Conservation (phyloP, 345 rosid species). For the Laguncularia racemosa region DNA sequence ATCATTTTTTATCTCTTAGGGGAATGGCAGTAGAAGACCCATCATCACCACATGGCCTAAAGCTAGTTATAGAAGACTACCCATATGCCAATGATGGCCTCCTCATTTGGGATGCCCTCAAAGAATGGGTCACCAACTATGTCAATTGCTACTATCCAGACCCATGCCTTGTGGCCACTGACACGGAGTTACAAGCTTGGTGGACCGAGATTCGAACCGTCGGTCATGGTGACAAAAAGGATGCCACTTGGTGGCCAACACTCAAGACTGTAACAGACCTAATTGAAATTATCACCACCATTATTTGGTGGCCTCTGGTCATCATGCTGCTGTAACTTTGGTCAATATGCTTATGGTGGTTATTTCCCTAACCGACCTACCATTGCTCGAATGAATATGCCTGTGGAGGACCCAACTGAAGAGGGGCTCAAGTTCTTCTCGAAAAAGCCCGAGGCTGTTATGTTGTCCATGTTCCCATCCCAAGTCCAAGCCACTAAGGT, state of each 20-base stretch:
- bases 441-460: constrained; percentile 30
- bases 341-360: constrained; percentile 27
- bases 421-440: constrained; percentile 25
- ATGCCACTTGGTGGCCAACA: constrained; percentile 45
- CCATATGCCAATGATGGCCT: constrained; percentile 30
- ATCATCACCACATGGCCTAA: constrained; percentile 19
- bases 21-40: constrained; percentile 24
- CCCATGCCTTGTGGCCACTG: constrained; percentile 8
- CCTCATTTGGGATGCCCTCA: constrained; percentile 20
- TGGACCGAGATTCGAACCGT: constrained; percentile 28
- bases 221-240: constrained; percentile 47
- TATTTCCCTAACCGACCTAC: constrained; percentile 38
- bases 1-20: constrained; percentile 2
- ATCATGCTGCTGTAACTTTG: constrained; percentile 42
- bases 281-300: constrained; percentile 23
- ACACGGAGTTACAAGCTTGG: constrained; percentile 31
- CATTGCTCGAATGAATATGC: constrained; percentile 26
- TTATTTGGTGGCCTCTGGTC: constrained; percentile 32
- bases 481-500: constrained; percentile 37
- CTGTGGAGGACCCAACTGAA: constrained; percentile 25
- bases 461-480: constrained; percentile 33
- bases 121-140: constrained; percentile 21
- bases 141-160: constrained; percentile 19
- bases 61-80: constrained; percentile 24
- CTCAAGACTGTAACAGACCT: constrained; percentile 28